Conservation (phyloP, 2,329 filamentous ascomycete genomes). For the Aspergillus bombycis region DNA sequence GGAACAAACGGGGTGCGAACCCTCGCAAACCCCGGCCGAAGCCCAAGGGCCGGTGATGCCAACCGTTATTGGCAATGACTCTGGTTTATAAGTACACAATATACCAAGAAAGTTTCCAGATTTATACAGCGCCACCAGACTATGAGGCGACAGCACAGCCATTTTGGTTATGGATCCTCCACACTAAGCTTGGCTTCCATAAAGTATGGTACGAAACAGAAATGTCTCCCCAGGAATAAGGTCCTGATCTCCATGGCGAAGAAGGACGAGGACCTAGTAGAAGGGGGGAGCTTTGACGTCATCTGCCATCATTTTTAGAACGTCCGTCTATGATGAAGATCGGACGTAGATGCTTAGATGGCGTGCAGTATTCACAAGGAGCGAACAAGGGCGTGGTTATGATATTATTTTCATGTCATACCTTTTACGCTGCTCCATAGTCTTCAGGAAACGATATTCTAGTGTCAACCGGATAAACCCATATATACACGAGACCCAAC, state of each 20-base stretch:
- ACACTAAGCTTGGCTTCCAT: background rate
- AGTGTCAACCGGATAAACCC: background rate
- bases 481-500: constrained; percentile 1
- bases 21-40: constrained; percentile 31
- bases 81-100: background rate
- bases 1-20: constrained; percentile 34
- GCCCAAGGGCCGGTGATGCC: constrained; percentile 34
- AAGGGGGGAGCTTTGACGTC: constrained; percentile 23
- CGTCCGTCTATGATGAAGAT: constrained; percentile 41
- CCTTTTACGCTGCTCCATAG: background rate
- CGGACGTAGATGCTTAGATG: constrained; percentile 44
- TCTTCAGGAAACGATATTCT: background rate
- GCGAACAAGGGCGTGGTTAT: background rate
- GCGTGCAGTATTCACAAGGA: constrained; percentile 10
- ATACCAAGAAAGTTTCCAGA: background rate
- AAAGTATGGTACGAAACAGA: background rate
- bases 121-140: background rate
- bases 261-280: constrained; percentile 29
- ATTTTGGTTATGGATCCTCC: no score
- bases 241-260: constrained; percentile 24
- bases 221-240: constrained; percentile 36
- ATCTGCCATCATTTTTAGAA: constrained; percentile 56
- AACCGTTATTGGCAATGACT: background rate
- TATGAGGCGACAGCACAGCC: background rate
- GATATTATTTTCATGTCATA: background rate